Base-by-base conservation (phyloP, 768 basidiomycete genomes). In the Leccinellum luteum region DNA sequence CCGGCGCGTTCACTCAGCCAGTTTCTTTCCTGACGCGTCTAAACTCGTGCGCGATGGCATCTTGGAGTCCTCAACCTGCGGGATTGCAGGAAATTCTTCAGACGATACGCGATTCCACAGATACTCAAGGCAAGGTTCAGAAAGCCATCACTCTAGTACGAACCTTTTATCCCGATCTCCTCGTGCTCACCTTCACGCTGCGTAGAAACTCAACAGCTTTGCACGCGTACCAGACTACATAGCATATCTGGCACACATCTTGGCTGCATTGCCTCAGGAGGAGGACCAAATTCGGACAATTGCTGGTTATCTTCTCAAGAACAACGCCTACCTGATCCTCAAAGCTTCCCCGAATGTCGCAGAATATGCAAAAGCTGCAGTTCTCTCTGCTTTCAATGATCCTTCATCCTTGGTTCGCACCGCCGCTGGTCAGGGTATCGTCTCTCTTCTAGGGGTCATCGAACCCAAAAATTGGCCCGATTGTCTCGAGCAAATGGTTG, bases 281-380 rank as follows among this genome's bases (percentile, higher is more conserved):
- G 89, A 94, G 69, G 94, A 93, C 70, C 89, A 90, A 51, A 93
- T 96, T 72, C 86, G 96, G 52, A 91, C 92, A 58, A 95, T 98
- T 76, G 95, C 96, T 25, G 96, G 96, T 44, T 92, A 98, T 66
- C 80, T 98, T 23, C 85, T 99, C 74, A 99, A 99, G 85, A 98
- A 99, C 75, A 94, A 94, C 67, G 84, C 92, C 45, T 82, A 86
- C 57, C 81, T 89, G 62, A 86, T 94, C 69, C 79, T 94, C 54
- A 80, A 78, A 48, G 82, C 85, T 7, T 76, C 85, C 23, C 78
- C 80, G 17, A 83, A 86, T 48, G 88, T 94, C 21, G 79, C 82
- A 30, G 78, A 83, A 50, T 91, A 86, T 68, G 85, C 90, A 62
- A 91, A 94, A 74, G 76, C 76, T 30, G 83, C 88, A 48, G 84